Evolutionary conservation across 805 yeast species (phyloP), one percentile per base, ranked within the genome.

Genomic region (Candida anglica): DNA sequence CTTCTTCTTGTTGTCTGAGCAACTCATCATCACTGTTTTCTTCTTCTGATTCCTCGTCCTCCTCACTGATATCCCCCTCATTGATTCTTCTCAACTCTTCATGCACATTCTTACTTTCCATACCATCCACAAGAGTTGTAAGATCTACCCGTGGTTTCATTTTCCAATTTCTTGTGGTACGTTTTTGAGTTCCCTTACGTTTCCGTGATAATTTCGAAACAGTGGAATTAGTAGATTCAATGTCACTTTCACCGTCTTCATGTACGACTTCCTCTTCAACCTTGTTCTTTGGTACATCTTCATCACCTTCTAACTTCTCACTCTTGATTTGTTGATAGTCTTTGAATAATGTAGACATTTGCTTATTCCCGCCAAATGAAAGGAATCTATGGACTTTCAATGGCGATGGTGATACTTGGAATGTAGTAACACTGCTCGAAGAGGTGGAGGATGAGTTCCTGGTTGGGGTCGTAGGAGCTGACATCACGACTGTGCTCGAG

Each of bases 91-190:
- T 44, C 15, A 73, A 53, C 33, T 60, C 63, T n/a, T 60, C 53
- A 30, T 71, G 76, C 6, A 75, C 49, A 41, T 75, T 55, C 18
- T 63, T 57, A 11, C 49, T 48, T n/a, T 53, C 56, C 22, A 71
- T 41, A 9, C 43, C 47, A 30, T 63, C 69, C 4, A 52, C 54
- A 15, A 37, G 44, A 2, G 39, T 47, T 1, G 35, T 40, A 0
- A 46, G 43, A 3, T 43, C 53, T 3, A 37, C 40, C 14, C 54
- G 43, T 0, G 79, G 74, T 39, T 63, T 69, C 38, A 75, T 59
- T 38, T 71, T 73, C 54, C 69, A 66, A 32, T 77, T 58, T 34
- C 76, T 56, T 1, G 80, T 74, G 1, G 72, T 66, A 44, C 81
- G 53, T 52, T 75, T 75, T 27, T 70, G 74, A 0, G 79, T 74